These are phyloP conservation scores for Cyclotella cryptica DNA, from an alignment of 108 stramenopile genomes.

Conservation along the genomic window DNA sequence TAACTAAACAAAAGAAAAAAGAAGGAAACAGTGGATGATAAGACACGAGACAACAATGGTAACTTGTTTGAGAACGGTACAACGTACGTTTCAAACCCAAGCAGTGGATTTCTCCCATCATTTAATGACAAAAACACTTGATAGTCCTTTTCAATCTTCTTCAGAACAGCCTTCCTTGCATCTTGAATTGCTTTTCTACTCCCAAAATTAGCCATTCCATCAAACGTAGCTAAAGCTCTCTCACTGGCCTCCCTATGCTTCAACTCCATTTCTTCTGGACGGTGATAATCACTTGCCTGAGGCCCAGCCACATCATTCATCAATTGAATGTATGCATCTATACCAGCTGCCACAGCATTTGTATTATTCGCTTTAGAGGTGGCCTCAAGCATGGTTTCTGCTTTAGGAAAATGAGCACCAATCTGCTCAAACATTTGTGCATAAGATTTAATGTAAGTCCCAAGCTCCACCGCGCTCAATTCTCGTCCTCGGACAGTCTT, in stretches of 20 bases:
- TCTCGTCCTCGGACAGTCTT: constrained; percentile 90
- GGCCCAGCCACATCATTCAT: constrained; percentile 93
- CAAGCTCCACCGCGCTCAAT: constrained; percentile 92
- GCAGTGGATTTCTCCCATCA: constrained; percentile 88
- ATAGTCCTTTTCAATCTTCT: constrained; percentile 72
- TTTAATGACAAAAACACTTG: constrained; percentile 86
- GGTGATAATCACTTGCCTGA: constrained; percentile 71
- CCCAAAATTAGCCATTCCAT: constrained; percentile 95
- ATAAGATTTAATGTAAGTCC: constrained; percentile 92
- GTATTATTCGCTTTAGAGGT: constrained; percentile 95
- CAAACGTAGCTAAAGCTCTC: constrained; percentile 76
- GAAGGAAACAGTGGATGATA: background rate
- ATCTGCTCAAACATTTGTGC: constrained; percentile 89
- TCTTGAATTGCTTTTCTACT: constrained; percentile 73
- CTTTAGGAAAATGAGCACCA: constrained; percentile 93
- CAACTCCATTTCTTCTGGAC: constrained; percentile 75
- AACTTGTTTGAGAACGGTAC: background rate
- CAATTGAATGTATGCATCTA: constrained; percentile 81
- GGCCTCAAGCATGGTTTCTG: constrained; percentile 96
- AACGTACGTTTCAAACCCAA: constrained; percentile 79
- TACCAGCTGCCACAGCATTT: constrained; percentile 83
- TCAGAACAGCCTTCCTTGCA: constrained; percentile 65
- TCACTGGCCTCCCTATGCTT: constrained; percentile 63
- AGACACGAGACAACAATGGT: constrained; percentile 8
- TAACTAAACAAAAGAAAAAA: constrained; percentile 57